A percentile compares a stretch with the other conserved stretches of the same genome.
Conservation (phyloP, 2,329 filamentous ascomycete species). For the Sporothrix phasma region DNA sequence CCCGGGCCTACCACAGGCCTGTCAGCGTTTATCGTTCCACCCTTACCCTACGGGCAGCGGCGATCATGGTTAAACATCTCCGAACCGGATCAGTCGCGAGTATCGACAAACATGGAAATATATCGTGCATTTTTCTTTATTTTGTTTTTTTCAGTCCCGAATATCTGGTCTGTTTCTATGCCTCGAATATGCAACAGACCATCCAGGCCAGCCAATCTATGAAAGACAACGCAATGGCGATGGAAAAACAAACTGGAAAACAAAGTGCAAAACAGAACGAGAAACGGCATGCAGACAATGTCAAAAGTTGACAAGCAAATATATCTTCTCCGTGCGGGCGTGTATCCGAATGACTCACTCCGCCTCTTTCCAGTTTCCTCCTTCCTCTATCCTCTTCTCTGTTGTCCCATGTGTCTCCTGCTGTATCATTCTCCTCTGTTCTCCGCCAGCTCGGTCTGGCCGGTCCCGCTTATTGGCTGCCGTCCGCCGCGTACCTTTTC, state of each 20-base stretch:
- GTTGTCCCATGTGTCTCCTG: too few relatives aligned
- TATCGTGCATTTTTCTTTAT: too few relatives aligned
- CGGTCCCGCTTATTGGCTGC: constrained; percentile 5
- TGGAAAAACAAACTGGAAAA: not conserved
- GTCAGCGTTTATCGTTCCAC: not conserved
- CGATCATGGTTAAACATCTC: not conserved
- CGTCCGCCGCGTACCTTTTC: not conserved
- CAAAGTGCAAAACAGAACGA: not conserved
- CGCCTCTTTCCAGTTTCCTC: not conserved
- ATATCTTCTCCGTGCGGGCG: not conserved
- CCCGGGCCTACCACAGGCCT: not conserved
- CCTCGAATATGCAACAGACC: not conserved
- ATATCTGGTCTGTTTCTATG: not conserved
- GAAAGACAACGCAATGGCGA: not conserved
- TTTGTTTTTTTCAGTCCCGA: not conserved
- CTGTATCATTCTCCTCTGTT: not conserved
- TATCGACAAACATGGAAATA: too few relatives aligned
- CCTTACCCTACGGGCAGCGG: not conserved
- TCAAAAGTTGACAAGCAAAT: not conserved
- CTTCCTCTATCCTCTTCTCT: not conserved
- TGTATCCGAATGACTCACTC: constrained; percentile 1
- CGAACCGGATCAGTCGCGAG: too few relatives aligned
- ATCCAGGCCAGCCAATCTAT: not conserved
- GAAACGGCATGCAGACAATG: not conserved
- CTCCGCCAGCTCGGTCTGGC: not conserved